Evolutionary conservation across 139 green algal species (phyloP), one percentile per base, ranked within the genome.

Genomic region (Dunaliella sp.): DNA sequence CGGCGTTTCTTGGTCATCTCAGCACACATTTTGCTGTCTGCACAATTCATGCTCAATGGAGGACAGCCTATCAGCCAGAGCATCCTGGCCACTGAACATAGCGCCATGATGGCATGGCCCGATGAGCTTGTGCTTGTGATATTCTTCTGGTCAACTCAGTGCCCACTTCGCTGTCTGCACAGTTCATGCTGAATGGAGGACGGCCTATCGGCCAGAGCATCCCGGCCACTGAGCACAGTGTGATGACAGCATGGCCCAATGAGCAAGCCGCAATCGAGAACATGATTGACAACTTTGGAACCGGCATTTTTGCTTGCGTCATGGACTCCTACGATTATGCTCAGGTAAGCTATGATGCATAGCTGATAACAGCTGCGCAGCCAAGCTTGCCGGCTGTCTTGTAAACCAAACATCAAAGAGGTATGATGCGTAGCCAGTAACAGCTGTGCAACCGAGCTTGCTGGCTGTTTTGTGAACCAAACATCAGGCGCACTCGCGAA

Each of bases 271-370:
- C 96, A 0, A 94, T 98, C 7, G 38, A 91, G 48, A 98, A 98
- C 91, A 98, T 98, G 96, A 96, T 98, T 36, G 79, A 93, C 0
- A 88, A 95, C 34, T 98, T 95, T 87, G 96, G 96, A 3, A 89
- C 83, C 1, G 95, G 95, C 31, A 26, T 95, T 1, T 98, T 95
- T 89, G 93, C 95, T 3, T 94, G 88, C 58, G 95, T 98, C 22
- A 98, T 98, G 95, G 96, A 98, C 90, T 94, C 86, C 77, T 98
- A 98, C 84, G 94, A 98, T 87, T 98, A 98, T 83, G 85, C 58
- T 12, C 35, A 77, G 57, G 81, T 85, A 32, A 24, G 80, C 31
- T 65, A 16, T n/a, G n/a, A n/a, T n/a, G n/a, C n/a, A n/a, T n/a
- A n/a, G n/a, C n/a, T n/a, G n/a, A n/a, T n/a, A n/a, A n/a, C n/a